phyloP scores from a whole-genome alignment of 306 rosid genomes.

The Vachellia pachyceras region DNA sequence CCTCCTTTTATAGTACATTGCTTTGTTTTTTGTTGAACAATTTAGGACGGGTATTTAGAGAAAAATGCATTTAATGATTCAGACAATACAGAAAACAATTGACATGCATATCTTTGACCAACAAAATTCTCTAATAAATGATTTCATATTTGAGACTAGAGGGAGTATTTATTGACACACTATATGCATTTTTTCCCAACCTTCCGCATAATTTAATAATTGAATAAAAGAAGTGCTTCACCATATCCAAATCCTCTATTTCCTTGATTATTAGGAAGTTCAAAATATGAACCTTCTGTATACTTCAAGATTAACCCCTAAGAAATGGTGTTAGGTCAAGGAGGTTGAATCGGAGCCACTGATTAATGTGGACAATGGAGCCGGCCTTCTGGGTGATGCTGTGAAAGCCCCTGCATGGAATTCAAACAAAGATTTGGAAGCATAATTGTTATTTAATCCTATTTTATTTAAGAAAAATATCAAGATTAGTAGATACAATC shows the following conservation, averaged over 20 bases:
- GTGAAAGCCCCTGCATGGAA: slow-evolving; percentile 65
- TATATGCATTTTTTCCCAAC: background rate
- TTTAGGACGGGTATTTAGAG: too few relatives aligned
- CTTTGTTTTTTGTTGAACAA: background rate
- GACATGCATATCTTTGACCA: background rate
- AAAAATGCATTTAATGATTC: background rate
- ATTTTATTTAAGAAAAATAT: background rate
- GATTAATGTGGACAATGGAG: slow-evolving; percentile 63
- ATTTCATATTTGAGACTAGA: too few relatives aligned
- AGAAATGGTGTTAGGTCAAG: slow-evolving; percentile 2
- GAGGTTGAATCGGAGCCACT: slow-evolving; percentile 78
- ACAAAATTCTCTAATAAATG: too few relatives aligned
- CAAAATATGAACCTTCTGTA: background rate
- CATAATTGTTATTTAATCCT: background rate
- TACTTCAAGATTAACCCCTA: background rate
- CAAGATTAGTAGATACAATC: slow-evolving; percentile 5
- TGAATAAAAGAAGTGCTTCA: background rate
- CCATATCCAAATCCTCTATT: background rate
- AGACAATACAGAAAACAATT: background rate
- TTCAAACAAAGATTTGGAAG: slow-evolving; percentile 12
- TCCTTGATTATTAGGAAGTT: background rate
- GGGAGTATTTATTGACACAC: background rate
- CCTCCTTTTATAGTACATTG: background rate
- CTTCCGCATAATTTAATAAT: background rate
- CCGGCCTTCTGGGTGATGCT: slow-evolving; percentile 44